These are phyloP conservation scores for Solanum bukasovii DNA, from an alignment of 257 asterid species.

Conservation along the genomic window DNA sequence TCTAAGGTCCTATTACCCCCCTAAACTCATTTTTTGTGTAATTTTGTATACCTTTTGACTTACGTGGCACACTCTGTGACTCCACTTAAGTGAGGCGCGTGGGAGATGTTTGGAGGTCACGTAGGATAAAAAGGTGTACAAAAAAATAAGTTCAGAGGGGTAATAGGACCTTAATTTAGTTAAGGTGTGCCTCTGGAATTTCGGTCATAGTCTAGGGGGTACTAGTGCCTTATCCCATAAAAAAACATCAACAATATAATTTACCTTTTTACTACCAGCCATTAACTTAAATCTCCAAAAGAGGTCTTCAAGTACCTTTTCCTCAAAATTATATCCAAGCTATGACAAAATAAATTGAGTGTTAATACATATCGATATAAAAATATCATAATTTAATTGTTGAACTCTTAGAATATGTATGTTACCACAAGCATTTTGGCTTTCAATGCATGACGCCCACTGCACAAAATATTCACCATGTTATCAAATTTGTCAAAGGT, in stretches of 20 bases:
- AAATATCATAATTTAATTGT: not conserved
- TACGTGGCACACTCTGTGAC: no score
- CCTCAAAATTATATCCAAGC: slow-evolving; percentile 84
- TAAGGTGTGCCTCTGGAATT: fast-evolving
- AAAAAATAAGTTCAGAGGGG: no score
- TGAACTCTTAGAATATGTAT: not conserved
- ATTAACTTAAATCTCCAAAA: slow-evolving; percentile 75
- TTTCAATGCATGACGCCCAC: slow-evolving; percentile 94
- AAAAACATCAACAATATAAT: not conserved
- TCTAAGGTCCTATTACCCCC: no score
- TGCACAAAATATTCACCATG: slow-evolving; percentile 15
- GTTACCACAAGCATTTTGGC: slow-evolving; percentile 73
- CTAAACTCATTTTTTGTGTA: no score
- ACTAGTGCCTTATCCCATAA: no score
- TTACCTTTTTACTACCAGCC: slow-evolving; percentile 86
- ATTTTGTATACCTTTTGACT: no score
- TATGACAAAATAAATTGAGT: slow-evolving; percentile 12
- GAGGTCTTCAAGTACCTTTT: slow-evolving; percentile 74
- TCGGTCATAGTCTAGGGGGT: fast-evolving
- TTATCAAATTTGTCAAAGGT: not conserved
- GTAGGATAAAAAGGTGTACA: no score
- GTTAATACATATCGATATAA: not conserved
- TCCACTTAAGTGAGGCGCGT: no score
- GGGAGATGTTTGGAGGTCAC: no score
- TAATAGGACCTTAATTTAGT: no score